These are phyloP conservation scores for Stentor roeselii DNA, from an alignment of 73 alveolate species.

Conservation along the genomic window DNA sequence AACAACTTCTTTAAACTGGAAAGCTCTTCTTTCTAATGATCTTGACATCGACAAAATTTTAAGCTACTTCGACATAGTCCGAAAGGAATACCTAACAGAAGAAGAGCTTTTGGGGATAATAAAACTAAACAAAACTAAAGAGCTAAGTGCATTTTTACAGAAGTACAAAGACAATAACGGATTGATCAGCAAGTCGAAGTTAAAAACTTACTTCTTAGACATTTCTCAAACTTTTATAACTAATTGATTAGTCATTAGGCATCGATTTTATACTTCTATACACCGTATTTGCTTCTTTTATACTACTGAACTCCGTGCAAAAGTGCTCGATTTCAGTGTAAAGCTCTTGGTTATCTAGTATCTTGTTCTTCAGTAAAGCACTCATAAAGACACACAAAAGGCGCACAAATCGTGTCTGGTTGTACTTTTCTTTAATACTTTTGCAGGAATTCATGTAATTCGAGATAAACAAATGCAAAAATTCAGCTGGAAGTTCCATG, in stretches of 20 bases:
- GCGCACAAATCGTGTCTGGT: slow-evolving; percentile 39
- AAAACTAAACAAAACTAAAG: too few relatives aligned
- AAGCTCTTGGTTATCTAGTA: slow-evolving; percentile 37
- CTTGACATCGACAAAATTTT: too few relatives aligned
- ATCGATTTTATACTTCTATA: slow-evolving; percentile 28
- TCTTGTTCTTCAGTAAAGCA: slow-evolving; percentile 38
- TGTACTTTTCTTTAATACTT: slow-evolving; percentile 27
- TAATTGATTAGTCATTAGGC: not conserved
- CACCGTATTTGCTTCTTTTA: slow-evolving; percentile 45
- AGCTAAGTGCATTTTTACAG: too few relatives aligned
- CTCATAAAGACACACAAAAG: slow-evolving; percentile 50
- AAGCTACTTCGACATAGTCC: too few relatives aligned
- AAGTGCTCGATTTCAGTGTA: slow-evolving; percentile 34
- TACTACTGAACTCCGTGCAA: slow-evolving; percentile 42
- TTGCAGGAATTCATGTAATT: slow-evolving; percentile 38
- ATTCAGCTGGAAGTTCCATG: slow-evolving; percentile 47
- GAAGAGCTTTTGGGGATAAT: too few relatives aligned
- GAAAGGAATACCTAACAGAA: too few relatives aligned
- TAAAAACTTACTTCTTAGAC: not conserved
- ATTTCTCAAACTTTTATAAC: not conserved
- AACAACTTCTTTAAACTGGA: too few relatives aligned
- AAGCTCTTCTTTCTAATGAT: too few relatives aligned
- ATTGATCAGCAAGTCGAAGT: not conserved
- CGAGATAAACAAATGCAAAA: slow-evolving; percentile 19
- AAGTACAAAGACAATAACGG: not conserved